These are phyloP conservation scores for Nicotiana attenuata DNA, from an alignment of 257 asterid species.

Conservation along the genomic window DNA sequence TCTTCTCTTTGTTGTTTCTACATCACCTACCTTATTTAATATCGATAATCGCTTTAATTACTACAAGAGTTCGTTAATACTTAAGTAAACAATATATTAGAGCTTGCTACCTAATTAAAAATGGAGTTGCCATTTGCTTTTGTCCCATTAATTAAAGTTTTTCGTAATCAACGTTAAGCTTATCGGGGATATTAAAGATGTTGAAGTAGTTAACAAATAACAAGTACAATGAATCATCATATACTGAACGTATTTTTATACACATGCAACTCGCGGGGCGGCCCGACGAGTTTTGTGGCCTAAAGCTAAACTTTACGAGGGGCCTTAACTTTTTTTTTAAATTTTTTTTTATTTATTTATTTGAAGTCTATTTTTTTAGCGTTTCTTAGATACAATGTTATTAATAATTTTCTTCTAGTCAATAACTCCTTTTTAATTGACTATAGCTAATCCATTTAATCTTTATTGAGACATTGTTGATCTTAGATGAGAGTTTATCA, in stretches of 20 bases:
- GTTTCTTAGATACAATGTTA: too few relatives aligned
- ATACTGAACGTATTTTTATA: neutral
- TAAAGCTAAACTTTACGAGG: too few relatives aligned
- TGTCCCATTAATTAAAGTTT: neutral
- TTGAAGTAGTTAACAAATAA: neutral
- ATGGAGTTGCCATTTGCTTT: neutral
- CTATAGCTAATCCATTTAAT: too few relatives aligned
- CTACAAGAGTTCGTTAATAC: neutral
- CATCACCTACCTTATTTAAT: neutral
- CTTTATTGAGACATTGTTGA: too few relatives aligned
- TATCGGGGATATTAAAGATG: slow-evolving; percentile 8
- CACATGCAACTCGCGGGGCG: neutral
- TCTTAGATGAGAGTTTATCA: too few relatives aligned
- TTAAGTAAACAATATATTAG: neutral
- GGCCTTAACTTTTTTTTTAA: too few relatives aligned
- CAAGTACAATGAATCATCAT: neutral
- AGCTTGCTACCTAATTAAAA: neutral
- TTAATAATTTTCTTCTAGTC: too few relatives aligned
- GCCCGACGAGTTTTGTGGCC: too few relatives aligned
- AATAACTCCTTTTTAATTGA: too few relatives aligned
- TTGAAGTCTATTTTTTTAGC: too few relatives aligned
- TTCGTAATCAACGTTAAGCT: neutral
- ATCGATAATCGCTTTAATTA: neutral
- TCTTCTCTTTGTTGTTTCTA: too few relatives aligned
- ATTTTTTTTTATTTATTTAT: too few relatives aligned